phyloP scores from a whole-genome alignment of 2,329 filamentous ascomycete species.

The Paecilomyces sp. region DNA sequence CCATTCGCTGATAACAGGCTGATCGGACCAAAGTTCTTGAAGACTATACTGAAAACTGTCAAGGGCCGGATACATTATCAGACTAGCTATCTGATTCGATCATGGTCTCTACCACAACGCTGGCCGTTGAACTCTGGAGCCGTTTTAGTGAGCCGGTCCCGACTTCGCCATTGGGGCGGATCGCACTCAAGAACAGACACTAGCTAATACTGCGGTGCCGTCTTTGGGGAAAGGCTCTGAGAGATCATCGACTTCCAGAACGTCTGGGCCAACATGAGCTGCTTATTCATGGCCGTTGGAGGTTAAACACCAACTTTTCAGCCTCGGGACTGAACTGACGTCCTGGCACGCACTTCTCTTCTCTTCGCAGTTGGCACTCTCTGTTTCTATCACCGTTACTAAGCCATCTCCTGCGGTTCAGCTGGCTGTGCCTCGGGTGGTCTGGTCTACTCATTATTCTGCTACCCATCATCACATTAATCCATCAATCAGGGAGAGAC shows the following conservation, averaged over 20 bases:
- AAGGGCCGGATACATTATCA: not conserved
- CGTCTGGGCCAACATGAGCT: not conserved
- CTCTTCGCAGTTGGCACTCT: not conserved
- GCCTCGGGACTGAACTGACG: too few species aligned
- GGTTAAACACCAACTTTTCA: not conserved
- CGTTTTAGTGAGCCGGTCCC: not conserved
- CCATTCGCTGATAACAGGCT: not conserved
- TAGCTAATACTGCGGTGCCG: not conserved
- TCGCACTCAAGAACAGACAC: not conserved
- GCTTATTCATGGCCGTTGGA: not conserved
- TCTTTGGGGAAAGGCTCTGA: not conserved
- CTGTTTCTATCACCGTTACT: not conserved
- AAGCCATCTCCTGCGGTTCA: not conserved
- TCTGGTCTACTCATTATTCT: not conserved
- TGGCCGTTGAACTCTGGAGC: not conserved
- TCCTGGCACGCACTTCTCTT: not conserved
- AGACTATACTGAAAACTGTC: not conserved
- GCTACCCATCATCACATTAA: not conserved
- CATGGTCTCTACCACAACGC: not conserved
- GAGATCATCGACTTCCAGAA: not conserved
- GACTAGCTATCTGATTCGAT: not conserved
- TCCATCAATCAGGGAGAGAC: slow-evolving; percentile 2
- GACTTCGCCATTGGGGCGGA: not conserved
- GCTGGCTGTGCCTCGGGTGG: not conserved
- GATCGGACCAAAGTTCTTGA: not conserved